phyloP scores from a whole-genome alignment of 805 yeast species.

The Starmerella floris region DNA sequence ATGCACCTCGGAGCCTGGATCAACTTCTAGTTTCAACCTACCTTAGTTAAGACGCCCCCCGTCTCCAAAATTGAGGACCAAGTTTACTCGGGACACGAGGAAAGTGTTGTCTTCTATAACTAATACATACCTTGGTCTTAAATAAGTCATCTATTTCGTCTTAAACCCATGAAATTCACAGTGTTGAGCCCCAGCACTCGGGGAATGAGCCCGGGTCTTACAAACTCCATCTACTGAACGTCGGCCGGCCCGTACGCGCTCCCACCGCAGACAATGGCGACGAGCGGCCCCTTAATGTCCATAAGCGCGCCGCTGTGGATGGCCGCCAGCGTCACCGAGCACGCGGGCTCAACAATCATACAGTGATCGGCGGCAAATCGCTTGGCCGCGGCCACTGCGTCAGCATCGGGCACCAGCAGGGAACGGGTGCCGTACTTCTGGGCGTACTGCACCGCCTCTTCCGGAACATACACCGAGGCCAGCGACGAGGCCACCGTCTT shows the following conservation, averaged over 20 bases:
- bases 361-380: conserved; percentile 40
- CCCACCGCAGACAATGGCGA: conserved; percentile 21
- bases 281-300: conserved; percentile 9
- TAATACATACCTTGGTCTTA: too few relatives aligned
- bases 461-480: conserved; percentile 47
- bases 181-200: too few relatives aligned
- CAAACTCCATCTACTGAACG: background rate
- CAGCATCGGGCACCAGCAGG: conserved; percentile 38
- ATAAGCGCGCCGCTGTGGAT: conserved; percentile 18
- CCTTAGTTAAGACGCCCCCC: too few relatives aligned
- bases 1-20: too few relatives aligned
- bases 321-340: conserved; percentile 54
- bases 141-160: too few relatives aligned
- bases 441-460: conserved; percentile 37
- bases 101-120: too few relatives aligned
- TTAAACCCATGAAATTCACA: too few relatives aligned
- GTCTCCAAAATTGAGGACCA: too few relatives aligned
- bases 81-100: too few relatives aligned
- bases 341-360: conserved; percentile 53
- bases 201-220: too few relatives aligned
- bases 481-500: conserved; percentile 49
- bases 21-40: too few relatives aligned
- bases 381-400: conserved; percentile 43
- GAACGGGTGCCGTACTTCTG: conserved; percentile 33
- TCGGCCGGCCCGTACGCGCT: conserved; percentile 10